Percentiles rank a stretch among this genome's conserved stretches.
These are phyloP conservation scores for Cercospora citrullina DNA, from an alignment of 2,329 filamentous ascomycete species.

Conservation along the genomic window DNA sequence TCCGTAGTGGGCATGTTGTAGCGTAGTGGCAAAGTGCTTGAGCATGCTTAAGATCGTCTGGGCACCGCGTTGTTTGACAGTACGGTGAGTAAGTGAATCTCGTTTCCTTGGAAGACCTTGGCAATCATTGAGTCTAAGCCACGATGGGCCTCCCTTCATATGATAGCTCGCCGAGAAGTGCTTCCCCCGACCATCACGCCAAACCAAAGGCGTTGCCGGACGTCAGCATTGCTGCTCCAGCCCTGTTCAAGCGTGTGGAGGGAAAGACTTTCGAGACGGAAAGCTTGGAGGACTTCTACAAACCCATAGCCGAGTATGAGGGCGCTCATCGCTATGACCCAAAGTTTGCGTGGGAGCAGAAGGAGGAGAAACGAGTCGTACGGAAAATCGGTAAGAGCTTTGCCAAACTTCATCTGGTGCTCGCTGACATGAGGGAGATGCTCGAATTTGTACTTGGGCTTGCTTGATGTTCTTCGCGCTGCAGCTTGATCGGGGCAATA, in stretches of 20 bases:
- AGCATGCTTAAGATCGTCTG: constrained; percentile 13
- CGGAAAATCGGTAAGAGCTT: constrained; percentile 43
- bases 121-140: background rate
- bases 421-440: constrained; percentile 38
- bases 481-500: constrained; percentile 58
- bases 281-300: constrained; percentile 46
- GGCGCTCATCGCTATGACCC: constrained; percentile 60
- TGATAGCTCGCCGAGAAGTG: background rate
- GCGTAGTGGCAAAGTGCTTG: constrained; percentile 13
- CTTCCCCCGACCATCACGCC: constrained; percentile 9
- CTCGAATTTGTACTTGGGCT: constrained; percentile 53
- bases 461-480: constrained; percentile 58
- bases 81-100: background rate
- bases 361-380: constrained; percentile 58
- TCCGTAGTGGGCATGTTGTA: constrained; percentile 2
- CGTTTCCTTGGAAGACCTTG: constrained; percentile 6
- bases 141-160: constrained; percentile 4
- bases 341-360: constrained; percentile 55
- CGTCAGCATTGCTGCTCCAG: constrained; percentile 23
- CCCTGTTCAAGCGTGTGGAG: constrained; percentile 25
- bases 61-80: background rate
- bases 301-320: constrained; percentile 58
- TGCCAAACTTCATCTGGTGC: background rate
- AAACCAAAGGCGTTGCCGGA: constrained; percentile 23
- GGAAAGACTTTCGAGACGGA: constrained; percentile 39